Evolutionary conservation across 257 asterid species (phyloP).

Genomic region (Nicotiana noctiflora): DNA sequence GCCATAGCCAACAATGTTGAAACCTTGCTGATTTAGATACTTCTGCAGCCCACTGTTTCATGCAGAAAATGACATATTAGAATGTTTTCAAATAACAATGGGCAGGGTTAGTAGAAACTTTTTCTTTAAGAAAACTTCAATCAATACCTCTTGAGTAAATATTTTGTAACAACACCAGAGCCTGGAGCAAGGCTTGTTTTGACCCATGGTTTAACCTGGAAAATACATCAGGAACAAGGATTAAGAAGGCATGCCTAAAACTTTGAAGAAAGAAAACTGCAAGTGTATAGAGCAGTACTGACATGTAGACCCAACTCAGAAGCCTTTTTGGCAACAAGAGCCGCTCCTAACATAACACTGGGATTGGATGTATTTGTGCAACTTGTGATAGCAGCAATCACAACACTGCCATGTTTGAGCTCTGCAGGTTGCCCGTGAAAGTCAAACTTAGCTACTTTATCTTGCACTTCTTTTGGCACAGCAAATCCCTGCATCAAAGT

Average conservation of each 20-base stretch:
- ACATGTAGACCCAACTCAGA: slow-evolving; percentile 86
- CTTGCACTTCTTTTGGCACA: slow-evolving; percentile 81
- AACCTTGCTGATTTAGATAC: slow-evolving; percentile 86
- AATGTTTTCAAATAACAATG: background rate
- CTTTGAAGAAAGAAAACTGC: background rate
- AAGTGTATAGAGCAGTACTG: slow-evolving; percentile 1
- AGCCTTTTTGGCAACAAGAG: slow-evolving; percentile 88
- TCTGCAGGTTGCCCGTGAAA: slow-evolving; percentile 86
- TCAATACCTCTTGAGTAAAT: slow-evolving; percentile 67
- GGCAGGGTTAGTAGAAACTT: background rate
- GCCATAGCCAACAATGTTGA: slow-evolving; percentile 87
- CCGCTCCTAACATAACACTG: slow-evolving; percentile 98
- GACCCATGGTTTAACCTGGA: slow-evolving; percentile 96
- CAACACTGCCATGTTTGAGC: slow-evolving; percentile 93
- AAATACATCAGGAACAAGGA: slow-evolving; percentile 8
- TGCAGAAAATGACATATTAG: slow-evolving; percentile 8
- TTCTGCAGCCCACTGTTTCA: slow-evolving; percentile 68
- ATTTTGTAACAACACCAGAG: slow-evolving; percentile 87
- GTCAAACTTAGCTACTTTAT: slow-evolving; percentile 66
- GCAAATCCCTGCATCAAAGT: slow-evolving; percentile 66
- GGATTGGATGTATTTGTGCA: slow-evolving; percentile 98
- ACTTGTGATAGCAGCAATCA: slow-evolving; percentile 94
- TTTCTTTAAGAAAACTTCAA: background rate
- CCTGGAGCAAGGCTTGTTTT: slow-evolving; percentile 99
- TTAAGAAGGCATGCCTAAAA: slow-evolving; percentile 15